phyloP scores from a whole-genome alignment of 305 asterid genomes.

The Fraxinus ornus region DNA sequence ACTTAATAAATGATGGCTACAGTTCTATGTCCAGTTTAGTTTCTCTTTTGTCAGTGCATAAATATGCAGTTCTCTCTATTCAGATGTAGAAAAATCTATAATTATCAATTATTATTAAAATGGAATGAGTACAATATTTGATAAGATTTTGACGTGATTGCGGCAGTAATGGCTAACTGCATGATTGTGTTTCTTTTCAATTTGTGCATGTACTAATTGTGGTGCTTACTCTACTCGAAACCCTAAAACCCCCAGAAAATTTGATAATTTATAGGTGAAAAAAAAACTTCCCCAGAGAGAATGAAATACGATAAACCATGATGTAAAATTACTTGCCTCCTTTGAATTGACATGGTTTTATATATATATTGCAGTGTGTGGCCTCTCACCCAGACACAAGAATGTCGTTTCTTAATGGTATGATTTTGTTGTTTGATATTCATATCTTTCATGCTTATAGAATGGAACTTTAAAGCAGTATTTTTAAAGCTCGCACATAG shows the following conservation, averaged over 20 bases:
- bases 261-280: background rate
- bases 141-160: background rate
- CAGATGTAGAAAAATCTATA: background rate
- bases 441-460: background rate
- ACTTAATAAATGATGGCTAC: background rate
- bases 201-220: background rate
- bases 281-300: background rate
- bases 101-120: background rate
- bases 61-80: background rate
- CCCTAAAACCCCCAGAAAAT: background rate
- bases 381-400: constrained; percentile 78
- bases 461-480: background rate
- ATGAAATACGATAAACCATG: background rate
- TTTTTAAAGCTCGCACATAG: background rate
- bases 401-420: constrained; percentile 74
- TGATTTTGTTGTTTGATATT: background rate
- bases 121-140: background rate
- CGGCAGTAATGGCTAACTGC: background rate
- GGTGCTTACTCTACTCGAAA: background rate
- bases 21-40: background rate
- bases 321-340: constrained; percentile 2
- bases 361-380: constrained; percentile 58
- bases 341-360: constrained; percentile 16
- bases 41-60: background rate
- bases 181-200: background rate